Conservation (phyloP, 108 stramenopile genomes). For the Hondaea fermentalgiana region DNA sequence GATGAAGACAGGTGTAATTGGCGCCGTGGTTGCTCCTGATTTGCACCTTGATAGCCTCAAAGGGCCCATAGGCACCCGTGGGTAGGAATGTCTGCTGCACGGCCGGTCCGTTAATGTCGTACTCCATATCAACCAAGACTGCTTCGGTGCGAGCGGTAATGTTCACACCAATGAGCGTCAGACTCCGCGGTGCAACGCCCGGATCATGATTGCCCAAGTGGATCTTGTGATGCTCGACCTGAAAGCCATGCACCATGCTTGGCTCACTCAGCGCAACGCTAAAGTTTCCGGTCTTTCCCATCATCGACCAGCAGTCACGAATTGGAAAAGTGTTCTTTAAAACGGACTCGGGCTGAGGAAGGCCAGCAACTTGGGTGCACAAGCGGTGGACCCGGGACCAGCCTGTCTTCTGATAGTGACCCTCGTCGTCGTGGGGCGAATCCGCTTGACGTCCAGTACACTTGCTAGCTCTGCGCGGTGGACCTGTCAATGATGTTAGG, state of each 20-base stretch:
- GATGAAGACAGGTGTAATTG: background rate
- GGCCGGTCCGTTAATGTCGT: background rate
- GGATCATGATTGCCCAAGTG: background rate
- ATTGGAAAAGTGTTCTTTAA: background rate
- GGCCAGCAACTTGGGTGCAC: background rate
- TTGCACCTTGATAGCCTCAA: background rate
- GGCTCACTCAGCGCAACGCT: background rate
- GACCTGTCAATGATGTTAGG: too few species aligned
- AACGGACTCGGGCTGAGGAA: background rate
- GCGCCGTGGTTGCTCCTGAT: background rate
- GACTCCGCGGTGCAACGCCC: background rate
- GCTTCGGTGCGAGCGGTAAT: background rate
- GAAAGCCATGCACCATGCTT: background rate
- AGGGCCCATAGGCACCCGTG: background rate
- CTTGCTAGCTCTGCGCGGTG: too few species aligned
- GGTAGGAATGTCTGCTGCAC: background rate
- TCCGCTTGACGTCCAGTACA: too few species aligned
- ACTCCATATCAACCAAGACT: background rate
- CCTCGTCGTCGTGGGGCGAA: background rate
- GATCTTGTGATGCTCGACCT: background rate
- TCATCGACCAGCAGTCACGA: conserved; percentile 3
- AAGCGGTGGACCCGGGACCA: background rate
- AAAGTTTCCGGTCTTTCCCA: background rate
- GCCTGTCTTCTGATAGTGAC: background rate
- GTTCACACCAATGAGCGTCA: background rate